phyloP scores from a whole-genome alignment of 2,329 filamentous ascomycete genomes.

The Balansia obtecta region DNA sequence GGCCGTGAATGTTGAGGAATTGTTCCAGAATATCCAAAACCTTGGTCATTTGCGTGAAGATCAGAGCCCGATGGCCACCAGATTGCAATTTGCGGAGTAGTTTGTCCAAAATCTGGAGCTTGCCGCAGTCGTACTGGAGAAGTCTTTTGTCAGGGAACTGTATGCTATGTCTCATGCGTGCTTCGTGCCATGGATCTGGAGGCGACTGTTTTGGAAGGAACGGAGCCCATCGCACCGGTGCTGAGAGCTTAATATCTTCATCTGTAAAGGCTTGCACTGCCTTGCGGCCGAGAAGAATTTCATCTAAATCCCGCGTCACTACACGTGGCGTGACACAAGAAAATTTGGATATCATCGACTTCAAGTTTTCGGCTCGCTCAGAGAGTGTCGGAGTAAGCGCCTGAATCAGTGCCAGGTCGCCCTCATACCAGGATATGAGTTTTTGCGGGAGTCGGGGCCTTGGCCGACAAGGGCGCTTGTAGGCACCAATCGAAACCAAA shows the following conservation, averaged over 20 bases:
- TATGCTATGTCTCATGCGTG: constrained; percentile 83
- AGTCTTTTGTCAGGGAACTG: constrained; percentile 94
- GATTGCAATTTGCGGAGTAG: constrained; percentile 78
- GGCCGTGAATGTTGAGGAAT: constrained; percentile 94
- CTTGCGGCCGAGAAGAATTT: constrained; percentile 50
- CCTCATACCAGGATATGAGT: constrained; percentile 63
- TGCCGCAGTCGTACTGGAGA: constrained; percentile 96
- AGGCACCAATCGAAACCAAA: constrained; percentile 52
- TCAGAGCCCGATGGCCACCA: constrained; percentile 83
- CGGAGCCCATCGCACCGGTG: constrained; percentile 40
- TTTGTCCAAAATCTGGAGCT: constrained; percentile 79
- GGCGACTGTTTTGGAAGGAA: constrained; percentile 44
- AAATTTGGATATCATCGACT: constrained; percentile 72
- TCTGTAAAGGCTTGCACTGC: constrained; percentile 46
- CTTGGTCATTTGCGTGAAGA: constrained; percentile 99
- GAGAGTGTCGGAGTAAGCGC: constrained; percentile 63
- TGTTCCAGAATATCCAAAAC: constrained; percentile 95
- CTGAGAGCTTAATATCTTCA: constrained; percentile 43
- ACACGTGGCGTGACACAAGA: constrained; percentile 86
- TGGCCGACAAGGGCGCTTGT: constrained; percentile 45
- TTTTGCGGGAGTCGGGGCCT: constrained; percentile 48
- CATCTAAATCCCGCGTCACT: constrained; percentile 64
- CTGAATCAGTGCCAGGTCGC: constrained; percentile 50
- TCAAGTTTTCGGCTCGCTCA: constrained; percentile 58
- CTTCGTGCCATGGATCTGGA: constrained; percentile 81